Evolutionary conservation across 1,284 basidiomycete species (phyloP).

Genomic region (Leccinum fallax): DNA sequence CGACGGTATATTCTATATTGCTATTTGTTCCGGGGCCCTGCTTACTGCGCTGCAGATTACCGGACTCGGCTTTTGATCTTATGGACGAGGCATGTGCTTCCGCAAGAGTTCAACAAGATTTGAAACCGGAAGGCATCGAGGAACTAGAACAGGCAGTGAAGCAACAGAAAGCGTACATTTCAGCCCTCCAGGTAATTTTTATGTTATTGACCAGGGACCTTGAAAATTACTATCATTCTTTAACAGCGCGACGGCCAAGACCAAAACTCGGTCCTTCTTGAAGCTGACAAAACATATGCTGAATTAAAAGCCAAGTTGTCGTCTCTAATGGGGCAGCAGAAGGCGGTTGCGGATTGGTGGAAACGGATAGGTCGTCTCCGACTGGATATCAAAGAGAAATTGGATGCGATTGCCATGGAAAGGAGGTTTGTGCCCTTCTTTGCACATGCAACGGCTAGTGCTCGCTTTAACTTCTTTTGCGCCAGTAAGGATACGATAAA

Average conservation of each 20-base stretch:
- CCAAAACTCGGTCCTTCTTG: not conserved
- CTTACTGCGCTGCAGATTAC: constrained; percentile 1
- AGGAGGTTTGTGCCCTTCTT: not conserved
- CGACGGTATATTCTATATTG: not conserved
- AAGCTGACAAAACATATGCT: not conserved
- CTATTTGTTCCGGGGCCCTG: not conserved
- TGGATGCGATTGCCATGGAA: not conserved
- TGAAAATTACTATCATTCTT: not conserved
- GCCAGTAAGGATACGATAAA: not conserved
- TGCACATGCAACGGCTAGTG: not conserved
- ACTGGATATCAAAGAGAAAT: not conserved
- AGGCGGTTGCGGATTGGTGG: not conserved
- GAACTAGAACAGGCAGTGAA: constrained; percentile 1
- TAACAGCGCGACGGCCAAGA: not conserved
- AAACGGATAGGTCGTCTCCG: not conserved
- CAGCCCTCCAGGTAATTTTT: constrained; percentile 4
- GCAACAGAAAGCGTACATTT: constrained; percentile 1
- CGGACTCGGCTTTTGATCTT: constrained; percentile 14
- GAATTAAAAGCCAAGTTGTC: not conserved
- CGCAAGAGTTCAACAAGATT: constrained; percentile 10
- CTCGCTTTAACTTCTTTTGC: not conserved
- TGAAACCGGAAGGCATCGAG: constrained; percentile 10
- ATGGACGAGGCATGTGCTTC: constrained; percentile 15
- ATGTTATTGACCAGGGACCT: not conserved
- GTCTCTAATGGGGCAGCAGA: not conserved